Base-by-base conservation (phyloP, 1,139 yeast species). In the Yamadazyma taylorii region DNA sequence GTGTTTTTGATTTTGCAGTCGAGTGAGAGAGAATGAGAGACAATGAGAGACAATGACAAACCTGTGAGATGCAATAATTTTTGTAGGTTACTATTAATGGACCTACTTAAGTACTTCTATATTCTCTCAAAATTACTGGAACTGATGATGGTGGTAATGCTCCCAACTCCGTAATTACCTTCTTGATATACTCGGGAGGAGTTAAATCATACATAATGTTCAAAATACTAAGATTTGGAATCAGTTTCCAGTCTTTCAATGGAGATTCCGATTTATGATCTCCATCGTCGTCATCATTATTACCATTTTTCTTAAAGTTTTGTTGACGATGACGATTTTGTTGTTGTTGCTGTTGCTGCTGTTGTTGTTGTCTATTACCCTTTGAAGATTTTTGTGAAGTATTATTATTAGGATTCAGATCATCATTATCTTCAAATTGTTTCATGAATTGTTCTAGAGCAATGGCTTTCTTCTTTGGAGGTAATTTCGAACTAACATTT, bases 81-180 rank as follows among this genome's bases (percentile, higher is more conserved):
- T 10, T 21, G n/a, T 12, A 24, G 12, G 12, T 13, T n/a, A 6
- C 9, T 24, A 11, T 12, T 24, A 8, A 24, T n/a, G n/a, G 9
- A 11, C 17, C 13, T 7, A 17, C 28, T 56, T 64, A 61, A 42
- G 71, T 66, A 50, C 72, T 74, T 62, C 87, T 87, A 62, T 92
- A 92, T 60, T 92, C 98, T 63, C 97, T 79, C 52, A 92, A 72
- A 44, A 92, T 88, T 31, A 92, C 97, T 22, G 98, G 98, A 42
- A 92, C 97, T 2, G 97, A 88, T 7, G 96, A 86, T 31, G 98
- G 96, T 5, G 98, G 98, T 48, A 94, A 73, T 4, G 96, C 88
- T 17, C 99, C 99, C 46, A 90, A 79, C 58, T 92, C 99, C 2
- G 98, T 92, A 36, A 94, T 87, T 41, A 94, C 90, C 67, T 94